Percentiles rank a stretch among this genome's conserved stretches.
phyloP scores from a whole-genome alignment of 192 early-diverging fungal species.

The Geranomyces variabilis region DNA sequence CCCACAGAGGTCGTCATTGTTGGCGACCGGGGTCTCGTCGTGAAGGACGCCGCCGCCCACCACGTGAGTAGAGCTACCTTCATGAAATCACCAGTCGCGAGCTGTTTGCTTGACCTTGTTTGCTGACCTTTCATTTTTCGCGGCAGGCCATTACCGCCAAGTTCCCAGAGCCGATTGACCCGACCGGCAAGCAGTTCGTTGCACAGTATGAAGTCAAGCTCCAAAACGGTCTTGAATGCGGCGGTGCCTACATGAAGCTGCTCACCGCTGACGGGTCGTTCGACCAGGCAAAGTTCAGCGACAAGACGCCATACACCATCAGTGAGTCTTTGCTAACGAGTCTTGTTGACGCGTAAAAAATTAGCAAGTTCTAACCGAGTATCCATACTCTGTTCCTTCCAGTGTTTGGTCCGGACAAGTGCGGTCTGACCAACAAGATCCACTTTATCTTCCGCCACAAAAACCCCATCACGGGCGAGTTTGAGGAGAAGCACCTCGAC shows the following conservation, averaged over 20 bases:
- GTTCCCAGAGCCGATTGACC: slow-evolving; percentile 72
- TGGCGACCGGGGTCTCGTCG: slow-evolving; percentile 78
- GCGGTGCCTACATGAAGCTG: slow-evolving; percentile 92
- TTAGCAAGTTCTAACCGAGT: neutral
- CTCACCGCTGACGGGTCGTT: slow-evolving; percentile 68
- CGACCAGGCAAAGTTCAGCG: slow-evolving; percentile 70
- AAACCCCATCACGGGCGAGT: slow-evolving; percentile 78
- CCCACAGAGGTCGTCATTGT: slow-evolving; percentile 53
- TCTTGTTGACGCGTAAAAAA: neutral
- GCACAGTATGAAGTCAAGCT: slow-evolving; percentile 92
- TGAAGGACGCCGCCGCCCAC: slow-evolving; percentile 79
- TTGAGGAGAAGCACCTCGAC: slow-evolving; percentile 85
- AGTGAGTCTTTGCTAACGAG: slow-evolving; percentile 42
- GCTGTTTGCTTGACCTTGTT: neutral
- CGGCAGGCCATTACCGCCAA: slow-evolving; percentile 73
- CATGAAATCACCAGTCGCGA: neutral
- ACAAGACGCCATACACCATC: slow-evolving; percentile 86
- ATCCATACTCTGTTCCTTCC: slow-evolving; percentile 26
- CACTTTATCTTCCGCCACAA: slow-evolving; percentile 93
- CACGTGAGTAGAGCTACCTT: slow-evolving; percentile 54
- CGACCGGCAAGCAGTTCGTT: slow-evolving; percentile 73
- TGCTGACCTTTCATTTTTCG: neutral
- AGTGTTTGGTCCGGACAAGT: slow-evolving; percentile 98
- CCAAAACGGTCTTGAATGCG: slow-evolving; percentile 83
- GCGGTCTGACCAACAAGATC: slow-evolving; percentile 87